Base-by-base conservation (phyloP, 768 basidiomycete genomes). In the Paxillus involutus region DNA sequence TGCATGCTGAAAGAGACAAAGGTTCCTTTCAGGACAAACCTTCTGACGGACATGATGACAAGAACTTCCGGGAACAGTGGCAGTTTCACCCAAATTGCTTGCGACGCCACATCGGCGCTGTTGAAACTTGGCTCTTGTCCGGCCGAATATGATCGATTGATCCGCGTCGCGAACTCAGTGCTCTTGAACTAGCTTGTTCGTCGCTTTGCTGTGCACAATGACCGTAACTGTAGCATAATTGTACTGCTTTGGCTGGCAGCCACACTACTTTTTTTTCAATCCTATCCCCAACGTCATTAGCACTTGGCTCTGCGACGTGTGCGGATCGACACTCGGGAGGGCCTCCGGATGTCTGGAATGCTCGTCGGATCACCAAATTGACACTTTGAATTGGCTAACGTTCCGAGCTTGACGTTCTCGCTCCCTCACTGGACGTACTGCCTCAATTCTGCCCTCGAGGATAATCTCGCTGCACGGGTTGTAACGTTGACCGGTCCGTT, bases 251-350 rank as follows among this genome's bases (percentile, higher is more conserved):
- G 26, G 26, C 26, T 26, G 26, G 5, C 26, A 5, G 26, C 26
- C 26, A 26, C 26, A 4, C 4, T 5, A 26, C 26, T 26, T 26
- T 26, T 26, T 26, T 32, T 32, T 11, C 9, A 9, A 1, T 33
- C 43, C 26, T 7, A 24, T 49, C 29, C 45, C 11, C 46, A 36
- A 3, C 14, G 16, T 21, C 43, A 24, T 37, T 24, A 32, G 11
- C 32, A 26, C 26, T 26, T 26, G 32, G 26, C 26, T 35, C 12
- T 69, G 68, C 66, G 63, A 63, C 35, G 42, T 48, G 41, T 21
- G 33, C 67, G 64, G 67, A 66, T 69, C 69, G 50, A 61, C 56
- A 35, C 35, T 51, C 24, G 10, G 48, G 30, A 21, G 4, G 32
- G 3, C 39, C n/a, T 26, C 16, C n/a, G 54, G 55, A 52, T 49